Evolutionary conservation across 306 rosid species (phyloP).

Genomic region (Bauhinia variegata): DNA sequence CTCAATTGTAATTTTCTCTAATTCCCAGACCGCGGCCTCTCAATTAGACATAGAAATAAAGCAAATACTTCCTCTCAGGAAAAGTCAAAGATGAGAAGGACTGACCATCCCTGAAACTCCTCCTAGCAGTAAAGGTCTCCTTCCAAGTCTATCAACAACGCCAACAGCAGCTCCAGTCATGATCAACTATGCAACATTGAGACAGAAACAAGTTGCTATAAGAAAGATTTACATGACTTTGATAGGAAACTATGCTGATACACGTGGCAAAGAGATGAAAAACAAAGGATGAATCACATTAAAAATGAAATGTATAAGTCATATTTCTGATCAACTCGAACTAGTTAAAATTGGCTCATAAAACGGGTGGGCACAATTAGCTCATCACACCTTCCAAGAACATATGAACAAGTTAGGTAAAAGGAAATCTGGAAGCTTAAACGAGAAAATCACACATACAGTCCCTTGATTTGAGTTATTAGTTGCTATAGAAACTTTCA

Average conservation of each 20-base stretch:
- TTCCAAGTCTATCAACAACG: conserved; percentile 82
- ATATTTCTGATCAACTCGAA: conserved; percentile 5
- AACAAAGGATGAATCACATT: neutral
- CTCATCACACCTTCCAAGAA: conserved; percentile 5
- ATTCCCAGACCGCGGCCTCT: conserved; percentile 10
- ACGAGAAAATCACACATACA: neutral
- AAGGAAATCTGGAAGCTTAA: conserved; percentile 19
- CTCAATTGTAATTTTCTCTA: too few relatives aligned
- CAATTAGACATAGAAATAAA: conserved; percentile 25
- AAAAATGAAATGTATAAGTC: conserved; percentile 23
- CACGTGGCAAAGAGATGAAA: neutral
- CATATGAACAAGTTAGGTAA: conserved; percentile 7
- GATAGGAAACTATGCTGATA: conserved; percentile 26
- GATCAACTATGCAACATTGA: conserved; percentile 58
- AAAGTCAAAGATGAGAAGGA: conserved; percentile 32
- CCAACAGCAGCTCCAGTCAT: conserved; percentile 92
- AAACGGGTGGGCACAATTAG: neutral
- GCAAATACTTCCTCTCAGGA: conserved; percentile 6
- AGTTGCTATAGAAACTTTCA: conserved; percentile 2
- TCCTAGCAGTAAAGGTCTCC: conserved; percentile 91
- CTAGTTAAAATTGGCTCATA: conserved; percentile 5
- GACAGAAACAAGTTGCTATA: conserved; percentile 17
- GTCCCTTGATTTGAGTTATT: conserved; percentile 9
- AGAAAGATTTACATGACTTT: conserved; percentile 2
- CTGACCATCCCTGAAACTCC: conserved; percentile 95